Evolutionary conservation across 106 monocot genomes (phyloP), one percentile per base, ranked within the genome.

Genomic region (Iris macrosiphon): DNA sequence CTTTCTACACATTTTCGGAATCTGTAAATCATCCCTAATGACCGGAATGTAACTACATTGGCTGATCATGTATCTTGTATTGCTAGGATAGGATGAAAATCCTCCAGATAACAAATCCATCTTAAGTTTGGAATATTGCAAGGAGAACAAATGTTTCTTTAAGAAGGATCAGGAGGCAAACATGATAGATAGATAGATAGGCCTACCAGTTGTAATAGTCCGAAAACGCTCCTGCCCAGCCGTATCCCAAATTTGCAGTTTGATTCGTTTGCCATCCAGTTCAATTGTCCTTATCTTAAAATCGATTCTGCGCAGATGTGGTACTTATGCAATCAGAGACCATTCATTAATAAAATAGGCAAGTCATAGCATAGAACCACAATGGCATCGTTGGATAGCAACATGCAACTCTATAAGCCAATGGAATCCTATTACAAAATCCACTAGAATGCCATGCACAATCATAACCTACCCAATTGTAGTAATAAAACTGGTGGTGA

Each of bases 231-330:
- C 80, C 57, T 80, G 80, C n/a, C 80, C 80, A 52, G 80, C 80
- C 12, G 80, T 80, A 52, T 80, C 80, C 80, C 80, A 80, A 28
- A 80, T 80, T 62, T 80, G 80, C n/a, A 80, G 61, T 62, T 80
- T 80, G 30, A 80, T 80, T 20, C 80, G 74, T 45, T 80, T 80
- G 29, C 80, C 80, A 74, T 80, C 80, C 49, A 80, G 60, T 51
- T 80, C 74, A 51, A 80, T 80, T 13, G 80, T 80, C 71, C 80
- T 74, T 30, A 80, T 80, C 61, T 80, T 80, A 49, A 80, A 80
- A 62, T 74, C 80, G 63, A 80, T 80, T 18, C 80, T 80, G 70
- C 61, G 62, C 5, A 33, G n/a, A n/a, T n/a, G n/a, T n/a, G n/a
- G n/a, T n/a, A n/a, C n/a, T n/a, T n/a, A n/a, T n/a, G n/a, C n/a